Base-by-base conservation (phyloP, 2,329 filamentous ascomycete species). In the Colletotrichum tabaci region DNA sequence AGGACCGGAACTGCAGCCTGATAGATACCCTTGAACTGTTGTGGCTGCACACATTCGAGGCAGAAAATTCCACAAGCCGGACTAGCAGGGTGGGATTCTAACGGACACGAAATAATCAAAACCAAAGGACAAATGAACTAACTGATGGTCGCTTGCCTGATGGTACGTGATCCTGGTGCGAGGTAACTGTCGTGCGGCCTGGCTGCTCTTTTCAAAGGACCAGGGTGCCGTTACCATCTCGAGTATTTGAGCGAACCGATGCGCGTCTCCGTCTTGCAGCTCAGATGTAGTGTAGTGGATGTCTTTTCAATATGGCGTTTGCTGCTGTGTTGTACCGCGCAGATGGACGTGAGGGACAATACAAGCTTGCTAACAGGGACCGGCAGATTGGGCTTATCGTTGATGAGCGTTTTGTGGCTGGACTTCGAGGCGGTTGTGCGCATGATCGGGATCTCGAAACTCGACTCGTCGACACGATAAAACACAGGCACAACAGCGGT, bases 21-120 rank as follows among this genome's bases (percentile, higher is more conserved):
- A 71, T 71, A 62, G 52, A 71, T 71, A 62, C 64, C 64, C 64
- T 58, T 38, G 64, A 23, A 57, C 52, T 40, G 30, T 21, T 61
- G 58, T 44, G 23, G 64, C 40, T 40, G 62, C 26, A 63, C n/a
- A 56, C n/a, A 42, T 35, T 12, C 3, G 40, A 23, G 40, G 38
- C 15, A n/a, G 30, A 26, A 9, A 21, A 18, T 30, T 16, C 42
- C 53, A 42, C 15, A 57, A 52, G 23, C 15, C 23, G 46, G 52
- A 57, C 49, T 47, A 44, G 40, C 30, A 8, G 18, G 21, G 46
- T 21, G 58, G 64, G 26, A 30, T 58, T 35, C 35, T n/a, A 38
- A 40, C 38, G 40, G 53, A 57, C 53, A 47, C 53, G 46, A 21
- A 30, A 55, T 35, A 21, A 40, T 47, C 23, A 16, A 40, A 26